phyloP scores from a whole-genome alignment of 1,284 basidiomycete species.

The Bondarzewia mesenterica region DNA sequence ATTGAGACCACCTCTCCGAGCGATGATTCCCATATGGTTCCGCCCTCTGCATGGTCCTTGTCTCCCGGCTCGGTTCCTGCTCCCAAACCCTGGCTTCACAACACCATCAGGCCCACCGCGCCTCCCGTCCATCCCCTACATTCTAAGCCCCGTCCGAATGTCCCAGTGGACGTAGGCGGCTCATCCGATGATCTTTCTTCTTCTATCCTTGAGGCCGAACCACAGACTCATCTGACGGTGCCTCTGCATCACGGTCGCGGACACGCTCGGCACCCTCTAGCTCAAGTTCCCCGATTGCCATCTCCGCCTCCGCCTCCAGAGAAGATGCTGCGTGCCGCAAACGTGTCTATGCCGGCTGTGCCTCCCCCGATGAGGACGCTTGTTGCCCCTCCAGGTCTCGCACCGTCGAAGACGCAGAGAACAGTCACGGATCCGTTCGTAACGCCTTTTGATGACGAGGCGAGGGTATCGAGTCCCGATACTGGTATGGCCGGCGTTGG shows the following conservation, averaged over 20 bases:
- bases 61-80: constrained; percentile 26
- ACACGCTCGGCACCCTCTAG: constrained; percentile 5
- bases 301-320: constrained; percentile 2
- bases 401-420: constrained; percentile 10
- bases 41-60: constrained; percentile 28
- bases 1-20: constrained; percentile 21
- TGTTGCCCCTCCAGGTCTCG: constrained; percentile 14
- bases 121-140: constrained; percentile 21
- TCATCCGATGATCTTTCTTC: constrained; percentile 10
- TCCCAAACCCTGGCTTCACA: constrained; percentile 28
- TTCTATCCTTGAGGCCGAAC: constrained; percentile 11
- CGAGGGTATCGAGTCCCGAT: constrained; percentile 7
- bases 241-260: constrained; percentile 50
- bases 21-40: neutral
- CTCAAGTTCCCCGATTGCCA: constrained; percentile 4
- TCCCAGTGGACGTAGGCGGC: constrained; percentile 19
- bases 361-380: constrained; percentile 19
- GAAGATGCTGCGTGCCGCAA: neutral
- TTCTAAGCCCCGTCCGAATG: constrained; percentile 18
- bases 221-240: constrained; percentile 30
- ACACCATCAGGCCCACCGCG: constrained; percentile 18
- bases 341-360: neutral
- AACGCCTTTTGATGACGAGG: constrained; percentile 72
- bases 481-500: neutral
- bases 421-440: constrained; percentile 48